Evolutionary conservation across 129 eudicot species (phyloP).

Genomic region (Flaveria ramosissima): DNA sequence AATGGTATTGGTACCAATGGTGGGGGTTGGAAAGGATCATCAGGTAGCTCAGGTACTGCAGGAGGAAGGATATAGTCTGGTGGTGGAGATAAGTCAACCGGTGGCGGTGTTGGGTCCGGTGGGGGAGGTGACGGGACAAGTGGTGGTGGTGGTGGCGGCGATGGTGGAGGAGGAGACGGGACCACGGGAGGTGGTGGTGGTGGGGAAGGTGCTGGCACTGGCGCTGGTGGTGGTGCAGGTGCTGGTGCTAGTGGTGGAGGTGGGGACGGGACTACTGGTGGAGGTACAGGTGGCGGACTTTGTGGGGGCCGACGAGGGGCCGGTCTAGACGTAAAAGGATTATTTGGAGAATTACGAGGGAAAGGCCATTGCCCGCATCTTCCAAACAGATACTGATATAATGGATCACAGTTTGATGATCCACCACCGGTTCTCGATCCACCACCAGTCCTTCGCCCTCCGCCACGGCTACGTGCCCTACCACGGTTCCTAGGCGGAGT

Average conservation of each 20-base stretch:
- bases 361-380: constrained; percentile 72
- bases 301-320: constrained; percentile 35
- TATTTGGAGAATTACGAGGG: constrained; percentile 45
- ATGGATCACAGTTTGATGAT: constrained; percentile 58
- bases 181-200: constrained; percentile 35
- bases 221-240: neutral
- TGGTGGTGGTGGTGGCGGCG: constrained; percentile 36
- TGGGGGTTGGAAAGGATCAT: constrained; percentile 26
- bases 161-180: constrained; percentile 40
- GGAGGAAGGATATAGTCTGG: constrained; percentile 47
- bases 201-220: constrained; percentile 19
- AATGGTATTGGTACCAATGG: constrained; percentile 44
- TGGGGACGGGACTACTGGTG: neutral
- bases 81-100: constrained; percentile 29
- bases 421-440: constrained; percentile 16
- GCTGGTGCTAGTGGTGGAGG: neutral
- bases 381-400: constrained; percentile 49
- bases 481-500: constrained; percentile 15
- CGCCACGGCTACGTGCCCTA: neutral
- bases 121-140: constrained; percentile 31
- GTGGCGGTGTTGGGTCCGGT: neutral
- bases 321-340: constrained; percentile 46
- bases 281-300: constrained; percentile 28
- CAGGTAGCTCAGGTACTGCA: constrained; percentile 37
- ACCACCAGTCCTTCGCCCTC: constrained; percentile 17